Evolutionary conservation across 2,329 filamentous ascomycete genomes (phyloP).

Genomic region (Arthrobotrys musiformis): DNA sequence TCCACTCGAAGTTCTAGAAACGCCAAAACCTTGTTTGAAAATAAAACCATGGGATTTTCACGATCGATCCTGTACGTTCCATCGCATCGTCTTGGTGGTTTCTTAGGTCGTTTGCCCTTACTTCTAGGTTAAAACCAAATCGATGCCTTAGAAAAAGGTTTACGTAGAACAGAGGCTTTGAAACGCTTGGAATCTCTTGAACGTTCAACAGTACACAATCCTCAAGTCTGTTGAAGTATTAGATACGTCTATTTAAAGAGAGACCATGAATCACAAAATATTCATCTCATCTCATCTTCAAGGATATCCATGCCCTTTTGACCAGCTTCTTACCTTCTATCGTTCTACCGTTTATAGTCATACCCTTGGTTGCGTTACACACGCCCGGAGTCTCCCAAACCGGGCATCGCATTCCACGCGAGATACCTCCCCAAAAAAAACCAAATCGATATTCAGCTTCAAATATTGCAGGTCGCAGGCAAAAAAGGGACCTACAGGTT

Average conservation of each 20-base stretch:
- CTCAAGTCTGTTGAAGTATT: no score
- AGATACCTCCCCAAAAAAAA: neutral
- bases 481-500: neutral
- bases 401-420: conserved; percentile 39
- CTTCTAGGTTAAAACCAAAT: no score
- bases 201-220: neutral
- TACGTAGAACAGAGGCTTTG: neutral
- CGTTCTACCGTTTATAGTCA: neutral
- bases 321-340: neutral
- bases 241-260: neutral
- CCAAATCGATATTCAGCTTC: no score
- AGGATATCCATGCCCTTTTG: neutral
- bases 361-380: conserved; percentile 1
- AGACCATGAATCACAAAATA: neutral
- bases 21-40: neutral
- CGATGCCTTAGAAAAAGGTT: no score
- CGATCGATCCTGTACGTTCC: conserved; percentile 13
- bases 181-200: conserved; percentile 13
- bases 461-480: no score
- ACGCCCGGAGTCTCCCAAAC: neutral
- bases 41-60: neutral
- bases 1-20: neutral
- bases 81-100: conserved; percentile 1
- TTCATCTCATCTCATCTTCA: conserved; percentile 1
- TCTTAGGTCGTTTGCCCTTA: no score